phyloP scores from a whole-genome alignment of 495 filamentous ascomycete genomes.

The Corynascus novoguineensis region DNA sequence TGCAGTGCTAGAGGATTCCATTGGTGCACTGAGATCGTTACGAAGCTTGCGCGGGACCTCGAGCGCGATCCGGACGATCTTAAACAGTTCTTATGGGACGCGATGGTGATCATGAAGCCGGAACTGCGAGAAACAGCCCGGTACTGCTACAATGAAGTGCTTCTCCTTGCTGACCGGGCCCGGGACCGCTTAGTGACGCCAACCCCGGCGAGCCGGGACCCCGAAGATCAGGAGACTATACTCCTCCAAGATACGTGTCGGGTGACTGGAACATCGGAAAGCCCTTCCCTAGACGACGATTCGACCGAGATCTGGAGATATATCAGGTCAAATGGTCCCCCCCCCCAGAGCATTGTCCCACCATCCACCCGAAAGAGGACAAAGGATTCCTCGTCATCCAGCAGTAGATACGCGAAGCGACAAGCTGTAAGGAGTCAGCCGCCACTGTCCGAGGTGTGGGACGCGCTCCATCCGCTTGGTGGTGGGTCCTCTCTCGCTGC shows the following conservation, averaged over 20 bases:
- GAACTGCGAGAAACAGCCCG: background rate
- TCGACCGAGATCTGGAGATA: background rate
- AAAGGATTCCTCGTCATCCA: background rate
- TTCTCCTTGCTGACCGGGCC: background rate
- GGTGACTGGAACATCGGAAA: background rate
- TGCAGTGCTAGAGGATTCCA: background rate
- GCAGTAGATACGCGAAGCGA: background rate
- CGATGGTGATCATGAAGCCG: background rate
- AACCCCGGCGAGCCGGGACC: background rate
- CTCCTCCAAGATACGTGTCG: background rate
- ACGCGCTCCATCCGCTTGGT: constrained; percentile 1
- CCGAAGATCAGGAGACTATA: background rate
- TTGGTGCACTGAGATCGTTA: background rate
- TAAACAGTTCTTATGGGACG: background rate
- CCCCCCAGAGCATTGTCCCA: background rate
- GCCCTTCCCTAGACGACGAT: background rate
- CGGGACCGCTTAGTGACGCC: background rate
- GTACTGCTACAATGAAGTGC: background rate
- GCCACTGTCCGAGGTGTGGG: background rate
- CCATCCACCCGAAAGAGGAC: background rate
- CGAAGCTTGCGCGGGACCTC: background rate
- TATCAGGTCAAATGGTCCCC: background rate
- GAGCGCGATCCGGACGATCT: background rate
- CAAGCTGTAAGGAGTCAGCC: background rate
- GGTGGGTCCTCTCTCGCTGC: background rate